These are phyloP conservation scores for Dentipellis fragilis DNA, from an alignment of 768 basidiomycete species.

Conservation along the genomic window DNA sequence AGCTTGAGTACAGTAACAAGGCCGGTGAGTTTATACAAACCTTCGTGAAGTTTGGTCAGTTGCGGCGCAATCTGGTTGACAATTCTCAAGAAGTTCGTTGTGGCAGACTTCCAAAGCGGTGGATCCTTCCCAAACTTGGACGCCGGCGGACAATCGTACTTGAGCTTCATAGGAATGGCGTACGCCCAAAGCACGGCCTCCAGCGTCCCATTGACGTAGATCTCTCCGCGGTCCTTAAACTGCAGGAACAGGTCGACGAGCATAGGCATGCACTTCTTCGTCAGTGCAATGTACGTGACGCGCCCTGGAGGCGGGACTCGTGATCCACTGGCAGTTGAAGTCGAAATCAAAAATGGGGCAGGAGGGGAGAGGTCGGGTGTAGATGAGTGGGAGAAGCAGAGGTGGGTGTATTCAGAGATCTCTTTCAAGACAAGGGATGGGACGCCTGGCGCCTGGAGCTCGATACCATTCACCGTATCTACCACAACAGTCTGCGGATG, in stretches of 20 bases:
- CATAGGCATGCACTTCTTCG: slow-evolving; percentile 80
- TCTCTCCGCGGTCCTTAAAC: slow-evolving; percentile 47
- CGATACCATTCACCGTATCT: slow-evolving; percentile 57
- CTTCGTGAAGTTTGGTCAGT: slow-evolving; percentile 34
- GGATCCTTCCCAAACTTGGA: slow-evolving; percentile 80
- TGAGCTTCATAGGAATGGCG: slow-evolving; percentile 84
- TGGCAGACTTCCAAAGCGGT: slow-evolving; percentile 96
- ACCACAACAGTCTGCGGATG: slow-evolving; percentile 52
- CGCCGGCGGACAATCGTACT: slow-evolving; percentile 88
- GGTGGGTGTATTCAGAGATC: slow-evolving; percentile 72
- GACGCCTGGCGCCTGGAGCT: slow-evolving; percentile 48
- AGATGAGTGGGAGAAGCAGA: slow-evolving; percentile 82
- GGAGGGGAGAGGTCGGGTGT: slow-evolving; percentile 22
- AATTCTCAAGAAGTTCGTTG: slow-evolving; percentile 60
- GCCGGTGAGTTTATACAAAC: slow-evolving; percentile 9
- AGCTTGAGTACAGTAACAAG: not conserved
- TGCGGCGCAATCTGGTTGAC: slow-evolving; percentile 56
- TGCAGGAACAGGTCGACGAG: slow-evolving; percentile 67
- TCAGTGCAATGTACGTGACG: slow-evolving; percentile 83
- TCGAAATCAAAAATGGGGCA: slow-evolving; percentile 7
- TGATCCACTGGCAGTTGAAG: slow-evolving; percentile 4
- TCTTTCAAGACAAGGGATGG: slow-evolving; percentile 75
- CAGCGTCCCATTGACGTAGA: slow-evolving; percentile 77
- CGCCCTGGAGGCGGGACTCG: slow-evolving; percentile 37
- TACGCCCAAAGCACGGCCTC: slow-evolving; percentile 79